phyloP scores from a whole-genome alignment of 2,329 filamentous ascomycete species.

The Orbilia quercus region DNA sequence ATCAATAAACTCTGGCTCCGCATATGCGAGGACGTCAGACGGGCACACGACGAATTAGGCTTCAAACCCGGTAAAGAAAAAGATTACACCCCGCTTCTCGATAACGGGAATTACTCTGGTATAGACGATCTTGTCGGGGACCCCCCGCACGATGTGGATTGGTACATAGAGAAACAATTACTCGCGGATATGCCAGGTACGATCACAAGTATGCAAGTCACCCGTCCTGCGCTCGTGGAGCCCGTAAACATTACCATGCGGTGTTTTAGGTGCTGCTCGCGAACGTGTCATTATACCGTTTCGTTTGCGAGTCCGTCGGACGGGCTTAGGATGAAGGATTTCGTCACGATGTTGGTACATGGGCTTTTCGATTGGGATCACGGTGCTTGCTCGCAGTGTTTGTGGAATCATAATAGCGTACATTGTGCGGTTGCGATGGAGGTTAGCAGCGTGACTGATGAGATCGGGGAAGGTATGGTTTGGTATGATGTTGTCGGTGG shows the following conservation, averaged over 20 bases:
- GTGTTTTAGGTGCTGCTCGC: slow-evolving; percentile 40
- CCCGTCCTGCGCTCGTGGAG: slow-evolving; percentile 40
- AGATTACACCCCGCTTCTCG: slow-evolving; percentile 49
- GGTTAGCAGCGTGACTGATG: slow-evolving; percentile 22
- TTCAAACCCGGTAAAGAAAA: slow-evolving; percentile 43
- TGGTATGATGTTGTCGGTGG: slow-evolving; percentile 46
- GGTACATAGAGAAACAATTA: slow-evolving; percentile 51
- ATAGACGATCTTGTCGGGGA: slow-evolving; percentile 47
- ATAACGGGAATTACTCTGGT: slow-evolving; percentile 49
- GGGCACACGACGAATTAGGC: slow-evolving; percentile 43
- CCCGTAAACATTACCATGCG: slow-evolving; percentile 49
- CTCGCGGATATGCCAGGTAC: slow-evolving; percentile 39
- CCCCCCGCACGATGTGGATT: slow-evolving; percentile 44
- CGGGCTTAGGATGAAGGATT: slow-evolving; percentile 40
- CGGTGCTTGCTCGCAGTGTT: slow-evolving; percentile 37
- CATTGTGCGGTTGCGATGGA: slow-evolving; percentile 52
- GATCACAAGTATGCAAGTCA: slow-evolving; percentile 39
- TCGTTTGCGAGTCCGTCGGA: slow-evolving; percentile 37
- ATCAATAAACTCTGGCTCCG: slow-evolving; percentile 50
- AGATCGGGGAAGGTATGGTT: slow-evolving; percentile 42
- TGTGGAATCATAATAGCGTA: slow-evolving; percentile 51
- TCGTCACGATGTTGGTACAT: slow-evolving; percentile 43
- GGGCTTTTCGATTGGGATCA: slow-evolving; percentile 54
- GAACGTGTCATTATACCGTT: slow-evolving; percentile 37
- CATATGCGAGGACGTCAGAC: slow-evolving; percentile 38